phyloP scores from a whole-genome alignment of 768 basidiomycete species.

The Termitomyces sp. region DNA sequence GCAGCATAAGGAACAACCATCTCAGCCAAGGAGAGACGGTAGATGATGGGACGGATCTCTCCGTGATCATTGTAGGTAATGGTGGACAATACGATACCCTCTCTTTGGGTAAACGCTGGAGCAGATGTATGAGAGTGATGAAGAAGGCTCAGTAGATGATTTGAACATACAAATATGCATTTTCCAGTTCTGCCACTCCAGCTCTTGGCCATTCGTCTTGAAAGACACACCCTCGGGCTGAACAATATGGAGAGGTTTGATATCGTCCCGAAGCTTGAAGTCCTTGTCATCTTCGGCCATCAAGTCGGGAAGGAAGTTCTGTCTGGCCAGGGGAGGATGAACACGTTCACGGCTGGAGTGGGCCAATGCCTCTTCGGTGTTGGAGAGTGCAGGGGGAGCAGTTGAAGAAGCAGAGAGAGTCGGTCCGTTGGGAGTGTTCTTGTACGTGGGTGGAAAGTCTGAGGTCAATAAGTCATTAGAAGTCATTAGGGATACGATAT shows the following conservation, averaged over 20 bases:
- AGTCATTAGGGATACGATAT: too few species aligned
- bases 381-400: conserved; percentile 36
- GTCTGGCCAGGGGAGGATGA: conserved; percentile 62
- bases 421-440: conserved; percentile 40
- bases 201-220: conserved; percentile 69
- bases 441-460: conserved; percentile 77
- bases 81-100: conserved; percentile 85
- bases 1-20: conserved; percentile 92
- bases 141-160: conserved; percentile 37
- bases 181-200: conserved; percentile 97
- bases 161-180: conserved; percentile 72
- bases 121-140: neutral
- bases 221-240: conserved; percentile 95
- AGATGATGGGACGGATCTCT: conserved; percentile 81
- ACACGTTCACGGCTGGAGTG: conserved; percentile 66
- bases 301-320: conserved; percentile 88
- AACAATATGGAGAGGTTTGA: conserved; percentile 80
- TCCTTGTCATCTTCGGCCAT: conserved; percentile 53
- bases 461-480: neutral
- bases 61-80: conserved; percentile 88
- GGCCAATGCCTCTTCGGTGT: conserved; percentile 40
- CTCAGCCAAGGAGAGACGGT: conserved; percentile 81
- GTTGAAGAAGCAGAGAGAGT: conserved; percentile 40
- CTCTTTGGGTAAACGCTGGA: conserved; percentile 71
- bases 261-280: conserved; percentile 58